Conservation (phyloP, 2,329 filamentous ascomycete species). For the Microcera coccophila region DNA sequence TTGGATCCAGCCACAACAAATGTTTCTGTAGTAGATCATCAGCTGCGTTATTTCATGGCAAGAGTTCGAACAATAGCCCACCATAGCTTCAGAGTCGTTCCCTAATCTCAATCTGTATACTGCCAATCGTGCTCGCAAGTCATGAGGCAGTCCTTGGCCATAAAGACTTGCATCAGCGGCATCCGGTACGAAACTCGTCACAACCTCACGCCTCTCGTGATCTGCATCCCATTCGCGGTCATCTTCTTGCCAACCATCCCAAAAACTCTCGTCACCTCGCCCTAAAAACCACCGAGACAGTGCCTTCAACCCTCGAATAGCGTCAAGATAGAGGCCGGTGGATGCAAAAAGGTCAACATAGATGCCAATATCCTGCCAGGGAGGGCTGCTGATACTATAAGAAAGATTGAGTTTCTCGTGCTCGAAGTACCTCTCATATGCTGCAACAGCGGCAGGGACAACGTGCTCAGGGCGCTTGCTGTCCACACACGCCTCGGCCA, state of each 20-base stretch:
- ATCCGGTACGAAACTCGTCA: conserved; percentile 57
- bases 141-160: conserved; percentile 70
- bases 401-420: conserved; percentile 35
- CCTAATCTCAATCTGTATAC: conserved; percentile 73
- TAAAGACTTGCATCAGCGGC: conserved; percentile 58
- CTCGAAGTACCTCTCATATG: conserved; percentile 47
- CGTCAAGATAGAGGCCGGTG: conserved; percentile 58
- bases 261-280: conserved; percentile 67
- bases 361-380: conserved; percentile 81
- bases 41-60: conserved; percentile 6
- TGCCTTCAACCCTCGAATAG: conserved; percentile 65
- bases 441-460: conserved; percentile 40
- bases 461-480: conserved; percentile 42
- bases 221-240: conserved; percentile 86
- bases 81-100: conserved; percentile 68
- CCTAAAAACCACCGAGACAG: conserved; percentile 80
- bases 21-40: conserved; percentile 48
- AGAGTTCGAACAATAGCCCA: conserved; percentile 38
- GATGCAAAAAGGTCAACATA: conserved; percentile 78
- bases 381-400: conserved; percentile 37
- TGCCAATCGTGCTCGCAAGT: conserved; percentile 79
- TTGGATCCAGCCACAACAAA: conserved; percentile 66
- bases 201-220: conserved; percentile 61
- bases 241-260: conserved; percentile 68
- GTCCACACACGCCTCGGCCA: conserved; percentile 56